Percentiles rank a stretch among this genome's conserved stretches.
These are phyloP conservation scores for Scedosporium boydii DNA, from an alignment of 2,329 filamentous ascomycete genomes.

Conservation along the genomic window DNA sequence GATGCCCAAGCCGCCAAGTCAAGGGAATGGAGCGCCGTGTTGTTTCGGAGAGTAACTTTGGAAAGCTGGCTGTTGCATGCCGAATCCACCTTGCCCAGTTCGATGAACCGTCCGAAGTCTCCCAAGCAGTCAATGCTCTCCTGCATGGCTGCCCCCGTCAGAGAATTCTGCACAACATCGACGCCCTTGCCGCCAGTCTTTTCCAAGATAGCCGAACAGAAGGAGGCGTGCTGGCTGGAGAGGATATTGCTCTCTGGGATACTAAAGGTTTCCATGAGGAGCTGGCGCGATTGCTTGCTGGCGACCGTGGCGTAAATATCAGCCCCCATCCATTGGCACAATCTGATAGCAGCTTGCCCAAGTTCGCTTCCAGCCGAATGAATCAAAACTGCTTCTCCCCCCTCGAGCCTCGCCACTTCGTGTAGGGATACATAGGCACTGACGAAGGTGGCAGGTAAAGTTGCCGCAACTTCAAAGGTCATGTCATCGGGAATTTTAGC, in stretches of 20 bases:
- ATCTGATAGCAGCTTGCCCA: constrained; percentile 20
- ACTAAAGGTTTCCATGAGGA: constrained; percentile 15
- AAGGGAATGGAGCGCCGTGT: constrained; percentile 30
- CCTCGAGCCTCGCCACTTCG: constrained; percentile 16
- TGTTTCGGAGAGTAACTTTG: constrained; percentile 26
- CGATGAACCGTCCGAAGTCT: constrained; percentile 22
- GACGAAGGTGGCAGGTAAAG: constrained; percentile 10
- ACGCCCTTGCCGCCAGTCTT: constrained; percentile 20
- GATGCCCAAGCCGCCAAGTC: constrained; percentile 18
- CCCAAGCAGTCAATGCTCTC: constrained; percentile 25
- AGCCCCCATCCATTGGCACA: constrained; percentile 16
- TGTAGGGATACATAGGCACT: constrained; percentile 13
- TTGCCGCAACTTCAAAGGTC: constrained; percentile 22
- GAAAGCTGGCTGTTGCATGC: constrained; percentile 8
- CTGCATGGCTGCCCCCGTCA: constrained; percentile 18
- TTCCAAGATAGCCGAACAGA: constrained; percentile 16
- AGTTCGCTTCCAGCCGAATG: constrained; percentile 22
- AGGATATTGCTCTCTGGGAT: constrained; percentile 23
- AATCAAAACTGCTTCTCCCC: constrained; percentile 23
- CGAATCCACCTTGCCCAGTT: constrained; percentile 24
- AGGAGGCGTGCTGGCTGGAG: constrained; percentile 15
- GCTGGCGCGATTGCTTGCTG: constrained; percentile 18
- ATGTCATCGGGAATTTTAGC: too few species aligned
- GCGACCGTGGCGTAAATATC: constrained; percentile 23
- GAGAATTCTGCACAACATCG: constrained; percentile 24